Conservation (phyloP, 768 basidiomycete genomes). For the Lactarius hengduanensis region DNA sequence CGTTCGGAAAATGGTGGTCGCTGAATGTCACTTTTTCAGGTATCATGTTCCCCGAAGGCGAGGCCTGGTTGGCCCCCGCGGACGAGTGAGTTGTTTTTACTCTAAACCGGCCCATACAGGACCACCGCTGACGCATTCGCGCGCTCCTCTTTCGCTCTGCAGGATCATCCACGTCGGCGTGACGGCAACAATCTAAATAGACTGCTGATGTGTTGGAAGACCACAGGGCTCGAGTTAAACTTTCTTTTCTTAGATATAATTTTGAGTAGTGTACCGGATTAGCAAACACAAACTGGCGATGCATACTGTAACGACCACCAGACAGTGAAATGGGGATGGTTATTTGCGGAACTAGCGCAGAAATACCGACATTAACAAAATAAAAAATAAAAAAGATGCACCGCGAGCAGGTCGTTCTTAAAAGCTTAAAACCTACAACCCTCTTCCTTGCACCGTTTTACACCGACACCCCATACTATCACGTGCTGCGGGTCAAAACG, state of each 20-base stretch:
- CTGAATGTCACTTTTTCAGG: conserved; percentile 34
- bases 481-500: too few species aligned
- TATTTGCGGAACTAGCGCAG: not conserved
- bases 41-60: conserved; percentile 63
- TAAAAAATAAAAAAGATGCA: too few species aligned
- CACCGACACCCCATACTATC: too few species aligned
- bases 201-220: not conserved
- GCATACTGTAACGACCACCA: not conserved
- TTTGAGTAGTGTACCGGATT: not conserved
- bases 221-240: too few species aligned
- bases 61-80: conserved; percentile 52
- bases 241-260: not conserved
- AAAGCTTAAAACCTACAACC: too few species aligned
- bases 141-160: not conserved
- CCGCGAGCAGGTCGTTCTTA: too few species aligned
- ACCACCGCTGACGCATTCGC: not conserved
- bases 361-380: too few species aligned
- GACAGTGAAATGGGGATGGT: not conserved
- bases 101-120: not conserved
- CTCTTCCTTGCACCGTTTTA: too few species aligned
- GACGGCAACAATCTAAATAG: conserved; percentile 17
- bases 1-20: not conserved
- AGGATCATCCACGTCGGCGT: conserved; percentile 25
- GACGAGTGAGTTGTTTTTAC: conserved; percentile 44
- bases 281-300: not conserved